Evolutionary conservation across 2,329 filamentous ascomycete species (phyloP), one percentile per base, ranked within the genome.

Genomic region (Phaeomoniella chlamydospora): DNA sequence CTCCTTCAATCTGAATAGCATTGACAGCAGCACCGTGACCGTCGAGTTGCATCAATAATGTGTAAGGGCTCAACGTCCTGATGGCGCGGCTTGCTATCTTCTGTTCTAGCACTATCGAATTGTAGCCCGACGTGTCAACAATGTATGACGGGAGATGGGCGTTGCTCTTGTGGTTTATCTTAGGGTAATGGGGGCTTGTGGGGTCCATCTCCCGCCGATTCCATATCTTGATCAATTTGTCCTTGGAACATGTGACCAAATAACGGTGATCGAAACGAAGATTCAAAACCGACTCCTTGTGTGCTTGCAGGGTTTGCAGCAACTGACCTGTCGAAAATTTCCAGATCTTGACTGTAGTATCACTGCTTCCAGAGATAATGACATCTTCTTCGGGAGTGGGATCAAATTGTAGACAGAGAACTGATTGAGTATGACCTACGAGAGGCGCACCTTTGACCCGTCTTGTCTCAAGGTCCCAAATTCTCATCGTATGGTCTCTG

Each of bases 151-250:
- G 67, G 30, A 61, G 53, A 26, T 57, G 43, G 47, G 55, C 41
- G 49, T 68, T 36, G 43, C 55, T 39, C 46, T 49, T 26, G 35
- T 32, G 15, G 31, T 39, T 13, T 55, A 48, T 33, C 43, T 44
- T 31, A 16, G 65, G 61, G 44, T 65, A 65, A 37, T 65, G 52
- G 15, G 58, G 51, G 42, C 65, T 59, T 17, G 55, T 52, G 3
- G 58, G 57, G 31, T 53, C 61, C n/a, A 94, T 62, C 13, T 75
- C 66, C 13, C 65, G 69, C 4, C 90, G 77, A 54, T 88, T 96
- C 72, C 93, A 98, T 13, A 98, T 77, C 57, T 94, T 94, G 65
- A 98, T 94, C 1, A 80, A 80, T 56, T 87, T 92, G 57, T 98
- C 90, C 55, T 98, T 98, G 34, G 88, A 96, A 50, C 90, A 96